Evolutionary conservation across 2,329 filamentous ascomycete species (phyloP), one percentile per base, ranked within the genome.

Genomic region (Monosporascus sp.): DNA sequence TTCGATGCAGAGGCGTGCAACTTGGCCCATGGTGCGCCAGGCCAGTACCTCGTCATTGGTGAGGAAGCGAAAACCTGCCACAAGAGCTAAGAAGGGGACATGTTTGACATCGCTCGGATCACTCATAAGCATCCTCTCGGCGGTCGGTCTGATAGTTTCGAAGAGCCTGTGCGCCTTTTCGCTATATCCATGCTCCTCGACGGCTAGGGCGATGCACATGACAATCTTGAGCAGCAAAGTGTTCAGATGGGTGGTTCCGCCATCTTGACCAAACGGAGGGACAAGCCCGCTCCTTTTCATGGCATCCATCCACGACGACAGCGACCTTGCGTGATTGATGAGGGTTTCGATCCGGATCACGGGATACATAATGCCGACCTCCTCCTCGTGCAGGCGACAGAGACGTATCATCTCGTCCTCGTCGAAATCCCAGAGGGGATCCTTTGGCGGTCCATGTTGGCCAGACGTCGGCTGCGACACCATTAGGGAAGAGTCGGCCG

Each of bases 291-390:
- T 67, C 47, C 67, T 71, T 44, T 70, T 71, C 5, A 72, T 62
- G 0, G 72, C 66, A 60, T 91, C 88, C 65, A 94, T 84, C 67
- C 89, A 94, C 0, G 81, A 77, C 52, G 86, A 86, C 1, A 96
- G 74, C 54, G 79, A 78, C 57, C 81, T 85, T 7, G 86, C 85
- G 67, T 96, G 88, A 6, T 77, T 75, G 38, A 89, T 84, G 39
- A 95, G 75, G 43, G 79, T 78, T 43, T 88, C 82, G 37, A 96
- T 87, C 60, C 89, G 82, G 47, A 96, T 70, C 4, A 96, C 82
- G 0, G 93, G 93, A 67, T 96, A 96, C 90, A 96, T 95, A 63
- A 93, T 82, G 44, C 90, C 90, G 63, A 95, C 86, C 67, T 97
- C 92, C 62, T 97, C 91, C 60, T 96, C 89, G 65, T 94, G 93